phyloP scores from a whole-genome alignment of 768 basidiomycete species.

The Strobilomyces echinocephalus region DNA sequence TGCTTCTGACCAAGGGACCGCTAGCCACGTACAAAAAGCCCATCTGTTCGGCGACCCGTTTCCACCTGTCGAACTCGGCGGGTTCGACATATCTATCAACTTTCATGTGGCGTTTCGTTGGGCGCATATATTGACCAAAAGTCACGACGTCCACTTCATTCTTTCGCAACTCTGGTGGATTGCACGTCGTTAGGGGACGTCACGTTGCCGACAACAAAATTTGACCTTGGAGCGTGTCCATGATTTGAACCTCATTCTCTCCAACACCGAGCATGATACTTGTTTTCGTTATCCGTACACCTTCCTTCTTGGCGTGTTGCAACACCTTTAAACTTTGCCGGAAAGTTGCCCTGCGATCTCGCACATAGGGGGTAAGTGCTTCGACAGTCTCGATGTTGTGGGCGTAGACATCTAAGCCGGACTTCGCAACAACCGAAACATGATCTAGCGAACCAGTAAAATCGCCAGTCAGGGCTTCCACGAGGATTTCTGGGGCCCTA shows the following conservation, averaged over 20 bases:
- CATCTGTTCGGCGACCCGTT: slow-evolving; percentile 81
- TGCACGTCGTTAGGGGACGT: background rate
- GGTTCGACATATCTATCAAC: slow-evolving; percentile 96
- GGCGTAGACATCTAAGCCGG: slow-evolving; percentile 95
- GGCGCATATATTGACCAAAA: slow-evolving; percentile 99
- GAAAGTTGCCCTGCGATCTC: slow-evolving; percentile 91
- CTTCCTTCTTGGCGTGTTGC: slow-evolving; percentile 76
- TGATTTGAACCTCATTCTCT: slow-evolving; percentile 77
- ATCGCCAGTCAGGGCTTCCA: slow-evolving; percentile 95
- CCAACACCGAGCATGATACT: slow-evolving; percentile 99
- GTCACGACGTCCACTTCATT: slow-evolving; percentile 94
- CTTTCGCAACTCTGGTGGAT: slow-evolving; percentile 72
- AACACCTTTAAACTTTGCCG: slow-evolving; percentile 78
- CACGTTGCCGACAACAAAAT: slow-evolving; percentile 1
- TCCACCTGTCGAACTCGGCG: slow-evolving; percentile 90
- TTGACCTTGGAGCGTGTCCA: slow-evolving; percentile 78
- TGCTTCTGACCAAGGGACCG: slow-evolving; percentile 92
- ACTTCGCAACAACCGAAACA: slow-evolving; percentile 80
- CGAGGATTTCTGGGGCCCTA: slow-evolving; percentile 91
- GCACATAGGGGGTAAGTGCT: slow-evolving; percentile 87
- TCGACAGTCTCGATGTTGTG: slow-evolving; percentile 98
- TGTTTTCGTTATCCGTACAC: slow-evolving; percentile 89
- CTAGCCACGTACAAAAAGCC: slow-evolving; percentile 97
- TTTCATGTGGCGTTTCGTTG: slow-evolving; percentile 99
- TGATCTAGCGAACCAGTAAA: slow-evolving; percentile 76